Evolutionary conservation across 129 eudicot species (phyloP).

Genomic region (Dittrichia graveolens): DNA sequence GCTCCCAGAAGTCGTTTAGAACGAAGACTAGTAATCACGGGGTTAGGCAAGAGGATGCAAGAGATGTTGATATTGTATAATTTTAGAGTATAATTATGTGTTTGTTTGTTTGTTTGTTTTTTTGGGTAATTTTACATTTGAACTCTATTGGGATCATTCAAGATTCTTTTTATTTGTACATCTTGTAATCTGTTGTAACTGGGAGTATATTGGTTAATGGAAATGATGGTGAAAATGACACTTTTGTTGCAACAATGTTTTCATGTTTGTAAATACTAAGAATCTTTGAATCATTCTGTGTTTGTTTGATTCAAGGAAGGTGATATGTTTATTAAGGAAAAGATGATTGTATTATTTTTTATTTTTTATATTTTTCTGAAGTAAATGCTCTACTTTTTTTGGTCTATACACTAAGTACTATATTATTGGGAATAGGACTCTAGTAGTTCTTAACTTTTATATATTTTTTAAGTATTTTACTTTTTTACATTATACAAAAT

Average conservation of each 20-base stretch:
- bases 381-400: too few species aligned
- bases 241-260: background rate
- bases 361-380: too few species aligned
- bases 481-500: too few species aligned
- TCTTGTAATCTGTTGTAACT: slow-evolving; percentile 28
- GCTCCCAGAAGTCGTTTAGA: slow-evolving; percentile 52
- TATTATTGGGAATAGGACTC: too few species aligned
- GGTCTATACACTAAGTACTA: too few species aligned
- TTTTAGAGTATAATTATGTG: slow-evolving; percentile 8
- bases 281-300: background rate
- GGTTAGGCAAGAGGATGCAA: slow-evolving; percentile 44
- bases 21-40: slow-evolving; percentile 43
- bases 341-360: too few species aligned
- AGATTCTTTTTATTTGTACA: slow-evolving; percentile 18
- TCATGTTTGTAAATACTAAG: background rate
- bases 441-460: too few species aligned
- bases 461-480: too few species aligned
- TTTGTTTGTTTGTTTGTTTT: background rate
- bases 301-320: background rate
- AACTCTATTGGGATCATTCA: slow-evolving; percentile 7
- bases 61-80: slow-evolving; percentile 54
- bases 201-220: background rate
- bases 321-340: too few species aligned
- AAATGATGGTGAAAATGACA: background rate
- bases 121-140: slow-evolving; percentile 12